phyloP scores from a whole-genome alignment of 1,284 basidiomycete species.

The Ganoderma lucidum region DNA sequence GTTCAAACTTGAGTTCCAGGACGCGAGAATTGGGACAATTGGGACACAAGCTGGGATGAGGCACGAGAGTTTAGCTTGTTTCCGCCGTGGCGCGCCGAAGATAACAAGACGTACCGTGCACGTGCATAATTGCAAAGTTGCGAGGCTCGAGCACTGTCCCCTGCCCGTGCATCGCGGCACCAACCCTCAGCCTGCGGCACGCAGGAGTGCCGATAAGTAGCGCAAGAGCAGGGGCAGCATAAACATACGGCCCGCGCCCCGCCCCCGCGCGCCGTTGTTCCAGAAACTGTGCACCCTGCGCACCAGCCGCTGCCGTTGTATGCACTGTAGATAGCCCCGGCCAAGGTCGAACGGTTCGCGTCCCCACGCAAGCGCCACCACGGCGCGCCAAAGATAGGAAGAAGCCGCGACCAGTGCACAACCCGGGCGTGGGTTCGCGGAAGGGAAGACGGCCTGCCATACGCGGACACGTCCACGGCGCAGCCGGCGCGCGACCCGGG shows the following conservation, averaged over 20 bases:
- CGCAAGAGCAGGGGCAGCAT: neutral
- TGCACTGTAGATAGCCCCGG: neutral
- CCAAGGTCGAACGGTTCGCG: neutral
- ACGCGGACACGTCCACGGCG: conserved; percentile 16
- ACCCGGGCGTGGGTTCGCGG: neutral
- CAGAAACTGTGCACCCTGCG: neutral
- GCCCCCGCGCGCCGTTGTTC: neutral
- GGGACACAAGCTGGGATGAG: neutral
- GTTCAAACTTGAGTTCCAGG: neutral
- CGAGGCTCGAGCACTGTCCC: neutral
- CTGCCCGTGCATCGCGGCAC: neutral
- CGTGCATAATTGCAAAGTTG: neutral
- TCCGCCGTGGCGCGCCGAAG: conserved; percentile 2
- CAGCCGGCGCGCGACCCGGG: conserved; percentile 25
- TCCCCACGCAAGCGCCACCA: conserved; percentile 19
- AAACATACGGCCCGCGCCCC: neutral
- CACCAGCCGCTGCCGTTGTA: neutral
- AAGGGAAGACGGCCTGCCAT: conserved; percentile 17
- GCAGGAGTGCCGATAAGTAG: neutral
- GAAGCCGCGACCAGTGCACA: conserved; percentile 18
- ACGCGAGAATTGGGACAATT: neutral
- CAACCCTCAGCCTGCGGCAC: neutral
- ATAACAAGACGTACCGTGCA: neutral
- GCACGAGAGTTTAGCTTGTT: neutral
- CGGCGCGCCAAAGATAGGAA: conserved; percentile 24